phyloP scores from a whole-genome alignment of 768 basidiomycete genomes.

The Gyrodon lividus region DNA sequence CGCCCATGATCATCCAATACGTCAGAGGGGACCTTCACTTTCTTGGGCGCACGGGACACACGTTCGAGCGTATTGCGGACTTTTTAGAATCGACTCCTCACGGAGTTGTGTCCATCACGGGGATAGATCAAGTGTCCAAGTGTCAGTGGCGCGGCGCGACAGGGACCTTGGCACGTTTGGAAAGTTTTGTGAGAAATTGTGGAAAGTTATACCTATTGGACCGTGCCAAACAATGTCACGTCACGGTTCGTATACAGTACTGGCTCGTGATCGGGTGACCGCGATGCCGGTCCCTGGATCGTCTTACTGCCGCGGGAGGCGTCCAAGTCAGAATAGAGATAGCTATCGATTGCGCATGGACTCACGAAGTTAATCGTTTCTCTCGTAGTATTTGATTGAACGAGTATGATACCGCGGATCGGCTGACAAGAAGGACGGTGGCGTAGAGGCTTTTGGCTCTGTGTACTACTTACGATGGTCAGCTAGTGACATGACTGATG shows the following conservation, averaged over 20 bases:
- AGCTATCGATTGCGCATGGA: slow-evolving; percentile 3
- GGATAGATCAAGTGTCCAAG: not conserved
- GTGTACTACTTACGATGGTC: no score
- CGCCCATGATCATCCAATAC: not conserved
- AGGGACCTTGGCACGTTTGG: not conserved
- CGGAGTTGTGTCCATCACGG: not conserved
- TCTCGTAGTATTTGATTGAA: not conserved
- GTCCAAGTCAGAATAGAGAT: slow-evolving; percentile 5
- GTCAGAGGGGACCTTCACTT: not conserved
- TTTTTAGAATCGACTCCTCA: no score
- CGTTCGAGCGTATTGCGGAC: no score
- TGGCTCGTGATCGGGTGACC: slow-evolving; percentile 18
- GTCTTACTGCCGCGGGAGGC: slow-evolving; percentile 32
- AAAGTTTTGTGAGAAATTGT: slow-evolving; percentile 9
- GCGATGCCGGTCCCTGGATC: slow-evolving; percentile 29
- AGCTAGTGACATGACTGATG: not conserved
- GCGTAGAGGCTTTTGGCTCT: not conserved
- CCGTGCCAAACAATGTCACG: slow-evolving; percentile 15
- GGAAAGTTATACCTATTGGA: slow-evolving; percentile 7
- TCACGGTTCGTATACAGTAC: slow-evolving; percentile 20
- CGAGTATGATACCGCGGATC: not conserved
- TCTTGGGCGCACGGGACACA: slow-evolving; percentile 3
- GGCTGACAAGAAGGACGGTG: not conserved
- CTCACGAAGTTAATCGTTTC: not conserved
- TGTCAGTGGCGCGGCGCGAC: not conserved